Conservation (phyloP, 106 monocot genomes). For the Narthecium ossifragum region DNA sequence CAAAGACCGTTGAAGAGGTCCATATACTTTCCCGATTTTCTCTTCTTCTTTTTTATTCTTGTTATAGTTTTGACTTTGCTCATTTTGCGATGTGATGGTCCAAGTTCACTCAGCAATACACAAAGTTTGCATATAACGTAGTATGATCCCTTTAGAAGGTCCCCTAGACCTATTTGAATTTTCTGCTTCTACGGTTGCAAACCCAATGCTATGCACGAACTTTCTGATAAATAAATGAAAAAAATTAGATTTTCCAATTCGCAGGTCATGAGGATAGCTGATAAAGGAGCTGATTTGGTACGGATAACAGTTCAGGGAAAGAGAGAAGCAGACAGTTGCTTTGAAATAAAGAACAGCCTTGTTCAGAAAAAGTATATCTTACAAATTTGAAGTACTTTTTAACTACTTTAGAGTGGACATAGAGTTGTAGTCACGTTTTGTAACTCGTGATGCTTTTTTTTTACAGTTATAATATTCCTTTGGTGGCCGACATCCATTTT, state of each 20-base stretch:
- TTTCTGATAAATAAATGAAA: not conserved
- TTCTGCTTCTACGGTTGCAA: too few relatives aligned
- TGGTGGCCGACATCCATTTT: conserved; percentile 99
- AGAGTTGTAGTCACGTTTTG: not conserved
- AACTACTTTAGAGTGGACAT: not conserved
- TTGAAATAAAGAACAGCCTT: conserved; percentile 95
- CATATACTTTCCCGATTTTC: not conserved
- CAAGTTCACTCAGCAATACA: too few relatives aligned
- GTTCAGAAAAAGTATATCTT: conserved; percentile 83
- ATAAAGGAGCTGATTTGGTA: conserved; percentile 96
- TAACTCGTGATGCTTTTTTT: not conserved
- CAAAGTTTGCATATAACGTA: too few relatives aligned
- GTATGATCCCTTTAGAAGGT: too few relatives aligned
- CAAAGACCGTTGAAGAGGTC: conserved; percentile 94
- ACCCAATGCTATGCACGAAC: too few relatives aligned
- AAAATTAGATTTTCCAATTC: not conserved
- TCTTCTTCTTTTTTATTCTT: not conserved
- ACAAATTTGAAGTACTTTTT: not conserved
- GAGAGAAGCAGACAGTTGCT: conserved; percentile 99
- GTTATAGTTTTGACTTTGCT: not conserved
- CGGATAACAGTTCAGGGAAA: conserved; percentile 97
- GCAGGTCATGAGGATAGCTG: conserved; percentile 99
- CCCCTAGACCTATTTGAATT: too few relatives aligned
- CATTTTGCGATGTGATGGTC: not conserved
- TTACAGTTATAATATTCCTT: conserved; percentile 91